Percentiles rank a stretch among this genome's conserved stretches.
Conservation (phyloP, 495 filamentous ascomycete species). For the Hyaloscypha variabilis region DNA sequence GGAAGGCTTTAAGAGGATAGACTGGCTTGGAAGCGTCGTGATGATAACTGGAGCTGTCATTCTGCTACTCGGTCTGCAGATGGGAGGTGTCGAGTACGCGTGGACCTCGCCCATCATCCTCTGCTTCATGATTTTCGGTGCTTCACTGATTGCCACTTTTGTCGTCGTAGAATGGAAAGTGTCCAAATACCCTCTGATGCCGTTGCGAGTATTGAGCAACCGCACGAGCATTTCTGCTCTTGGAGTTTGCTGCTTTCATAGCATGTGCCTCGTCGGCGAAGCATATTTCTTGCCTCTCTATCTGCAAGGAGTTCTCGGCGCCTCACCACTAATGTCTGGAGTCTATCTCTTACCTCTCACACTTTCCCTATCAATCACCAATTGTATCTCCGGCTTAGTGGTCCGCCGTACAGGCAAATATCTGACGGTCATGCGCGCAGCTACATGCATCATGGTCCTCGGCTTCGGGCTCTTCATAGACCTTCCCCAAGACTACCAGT, state of each 20-base stretch:
- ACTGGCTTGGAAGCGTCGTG: conserved; percentile 69
- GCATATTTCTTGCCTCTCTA: conserved; percentile 80
- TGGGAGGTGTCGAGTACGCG: conserved; percentile 69
- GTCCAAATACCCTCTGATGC: conserved; percentile 76
- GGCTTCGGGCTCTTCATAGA: conserved; percentile 67
- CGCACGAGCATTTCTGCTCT: conserved; percentile 60
- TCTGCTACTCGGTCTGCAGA: conserved; percentile 77
- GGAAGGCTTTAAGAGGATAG: conserved; percentile 70
- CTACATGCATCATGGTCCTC: conserved; percentile 57
- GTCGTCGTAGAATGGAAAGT: conserved; percentile 68
- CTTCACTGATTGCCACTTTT: conserved; percentile 61
- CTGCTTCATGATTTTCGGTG: conserved; percentile 75
- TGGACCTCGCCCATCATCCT: conserved; percentile 76
- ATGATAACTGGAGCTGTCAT: conserved; percentile 78
- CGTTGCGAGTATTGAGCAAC: conserved; percentile 65
- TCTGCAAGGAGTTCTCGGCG: conserved; percentile 73
- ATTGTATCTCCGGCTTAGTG: conserved; percentile 62
- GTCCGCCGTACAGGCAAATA: conserved; percentile 72
- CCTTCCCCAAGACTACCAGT: conserved; percentile 50
- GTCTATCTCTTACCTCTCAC: conserved; percentile 78
- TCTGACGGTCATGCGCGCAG: conserved; percentile 53
- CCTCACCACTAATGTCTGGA: conserved; percentile 70
- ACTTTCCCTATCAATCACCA: conserved; percentile 65
- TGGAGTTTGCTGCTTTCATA: conserved; percentile 60
- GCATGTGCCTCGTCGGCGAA: conserved; percentile 69